Evolutionary conservation across 1,139 yeast species (phyloP), one percentile per base, ranked within the genome.

Genomic region (Wickerhamiella pararugosa): DNA sequence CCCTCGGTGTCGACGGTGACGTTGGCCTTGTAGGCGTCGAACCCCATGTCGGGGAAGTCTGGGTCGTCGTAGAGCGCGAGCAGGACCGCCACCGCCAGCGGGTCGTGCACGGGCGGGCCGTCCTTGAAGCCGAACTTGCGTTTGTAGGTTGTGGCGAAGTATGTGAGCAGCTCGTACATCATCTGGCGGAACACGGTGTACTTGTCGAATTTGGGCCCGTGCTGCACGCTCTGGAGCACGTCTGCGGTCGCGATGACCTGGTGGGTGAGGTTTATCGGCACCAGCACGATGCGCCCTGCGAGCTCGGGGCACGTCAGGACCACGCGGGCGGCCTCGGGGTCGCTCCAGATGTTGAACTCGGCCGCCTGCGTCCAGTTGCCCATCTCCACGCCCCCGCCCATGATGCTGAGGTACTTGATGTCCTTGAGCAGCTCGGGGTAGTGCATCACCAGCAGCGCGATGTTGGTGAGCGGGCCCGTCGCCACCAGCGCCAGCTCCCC

Each of bases 61-160:
- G 29, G 29, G 30, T 52, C 49, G 9, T 62, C 59, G 34, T 63
- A 62, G 29, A 70, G 52, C 32, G 78, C 74, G 36, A 80, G 57
- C 26, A 80, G 55, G 0, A 73, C 73, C 41, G 71, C 75, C 3
- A 81, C 64, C 0, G 94, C 83, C 37, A 81, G 61, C 0, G 94
- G 92, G 55, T 83, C 94, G 58, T 84, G 94, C 1, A 82, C 68
- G 1, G 92, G 87, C 1, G 93, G 90, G 0, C 93, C 92, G 2
- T 58, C 51, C 3, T 47, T 53, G 49, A 70, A 67, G 25, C 47
- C 72, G 51, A 66, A 69, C n/a, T 57, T 60, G 21, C 57, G 55
- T 41, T 59, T 61, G 56, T 74, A 76, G 7, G 71, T 56, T 28
- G 61, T 61, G 2, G 69, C 69, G 55, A 76, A 79, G 53, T 68